Evolutionary conservation across 352 stramenopile genomes (phyloP).

Genomic region (Phytophthora tubulina): DNA sequence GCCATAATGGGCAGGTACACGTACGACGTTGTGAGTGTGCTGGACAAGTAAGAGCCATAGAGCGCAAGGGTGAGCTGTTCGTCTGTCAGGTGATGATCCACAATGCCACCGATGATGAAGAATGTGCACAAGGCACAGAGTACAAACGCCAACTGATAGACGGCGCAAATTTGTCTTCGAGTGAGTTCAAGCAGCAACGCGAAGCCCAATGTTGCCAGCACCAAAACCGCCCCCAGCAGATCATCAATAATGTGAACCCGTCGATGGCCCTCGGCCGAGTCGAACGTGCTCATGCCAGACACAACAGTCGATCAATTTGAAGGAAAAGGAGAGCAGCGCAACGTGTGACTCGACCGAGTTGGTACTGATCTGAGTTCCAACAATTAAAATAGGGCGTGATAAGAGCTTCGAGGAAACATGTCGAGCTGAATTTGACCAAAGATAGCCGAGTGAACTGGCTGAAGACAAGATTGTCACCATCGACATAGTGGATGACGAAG

Average conservation of each 20-base stretch:
- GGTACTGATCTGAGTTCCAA: background rate
- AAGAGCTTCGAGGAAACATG: conserved; percentile 21
- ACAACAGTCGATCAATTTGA: conserved; percentile 5
- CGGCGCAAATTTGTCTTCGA: conserved; percentile 65
- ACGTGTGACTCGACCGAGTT: conserved; percentile 15
- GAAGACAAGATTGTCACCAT: too few relatives aligned
- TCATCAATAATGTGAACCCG: conserved; percentile 83
- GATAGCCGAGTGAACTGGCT: too few relatives aligned
- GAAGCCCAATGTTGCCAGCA: conserved; percentile 63
- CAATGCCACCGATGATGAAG: conserved; percentile 74
- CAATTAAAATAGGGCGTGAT: conserved; percentile 29
- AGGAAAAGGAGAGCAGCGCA: conserved; percentile 2
- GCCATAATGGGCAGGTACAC: conserved; percentile 65
- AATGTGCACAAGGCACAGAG: conserved; percentile 58
- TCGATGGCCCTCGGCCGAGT: conserved; percentile 37
- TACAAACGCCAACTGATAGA: conserved; percentile 79
- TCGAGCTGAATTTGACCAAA: background rate
- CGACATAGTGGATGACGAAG: too few relatives aligned
- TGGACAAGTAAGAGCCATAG: conserved; percentile 65
- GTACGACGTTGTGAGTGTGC: conserved; percentile 62
- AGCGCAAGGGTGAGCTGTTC: conserved; percentile 79
- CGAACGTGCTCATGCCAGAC: conserved; percentile 23
- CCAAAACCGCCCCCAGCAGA: conserved; percentile 68
- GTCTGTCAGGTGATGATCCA: conserved; percentile 79
- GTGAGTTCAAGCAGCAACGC: conserved; percentile 74